Conservation (phyloP, 1,284 basidiomycete genomes). For the Leccinum pallidistipes region DNA sequence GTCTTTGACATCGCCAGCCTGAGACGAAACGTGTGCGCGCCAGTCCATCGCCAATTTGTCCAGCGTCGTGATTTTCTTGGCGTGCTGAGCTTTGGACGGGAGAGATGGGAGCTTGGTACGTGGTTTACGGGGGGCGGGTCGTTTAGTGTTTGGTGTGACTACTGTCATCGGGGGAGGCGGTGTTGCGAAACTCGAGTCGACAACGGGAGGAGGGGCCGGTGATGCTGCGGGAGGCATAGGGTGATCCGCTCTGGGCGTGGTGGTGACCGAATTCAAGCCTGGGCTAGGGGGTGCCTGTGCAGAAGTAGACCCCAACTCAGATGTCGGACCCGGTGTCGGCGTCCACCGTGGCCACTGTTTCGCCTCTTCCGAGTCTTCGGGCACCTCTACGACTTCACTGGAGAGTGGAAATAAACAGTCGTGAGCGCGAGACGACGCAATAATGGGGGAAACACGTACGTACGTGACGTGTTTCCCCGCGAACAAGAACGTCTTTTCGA, state of each 20-base stretch:
- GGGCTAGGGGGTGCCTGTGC: neutral
- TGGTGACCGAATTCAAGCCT: neutral
- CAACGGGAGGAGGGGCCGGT: conserved; percentile 6
- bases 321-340: conserved; percentile 18
- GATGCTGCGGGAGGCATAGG: neutral
- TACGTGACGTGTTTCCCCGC: conserved; percentile 74
- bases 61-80: conserved; percentile 75
- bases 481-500: conserved; percentile 68
- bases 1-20: conserved; percentile 51
- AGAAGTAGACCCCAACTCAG: neutral
- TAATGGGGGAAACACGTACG: conserved; percentile 29
- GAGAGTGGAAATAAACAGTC: conserved; percentile 3
- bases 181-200: conserved; percentile 12
- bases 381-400: conserved; percentile 73
- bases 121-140: conserved; percentile 64
- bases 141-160: conserved; percentile 33
- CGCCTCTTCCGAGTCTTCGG: conserved; percentile 69
- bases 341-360: conserved; percentile 67
- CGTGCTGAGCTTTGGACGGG: conserved; percentile 46
- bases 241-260: neutral
- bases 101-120: conserved; percentile 53
- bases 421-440: neutral
- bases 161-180: conserved; percentile 7
- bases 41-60: conserved; percentile 86
- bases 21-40: conserved; percentile 59